Base-by-base conservation (phyloP, 331 rosid genomes). In the Cydonia oblonga region DNA sequence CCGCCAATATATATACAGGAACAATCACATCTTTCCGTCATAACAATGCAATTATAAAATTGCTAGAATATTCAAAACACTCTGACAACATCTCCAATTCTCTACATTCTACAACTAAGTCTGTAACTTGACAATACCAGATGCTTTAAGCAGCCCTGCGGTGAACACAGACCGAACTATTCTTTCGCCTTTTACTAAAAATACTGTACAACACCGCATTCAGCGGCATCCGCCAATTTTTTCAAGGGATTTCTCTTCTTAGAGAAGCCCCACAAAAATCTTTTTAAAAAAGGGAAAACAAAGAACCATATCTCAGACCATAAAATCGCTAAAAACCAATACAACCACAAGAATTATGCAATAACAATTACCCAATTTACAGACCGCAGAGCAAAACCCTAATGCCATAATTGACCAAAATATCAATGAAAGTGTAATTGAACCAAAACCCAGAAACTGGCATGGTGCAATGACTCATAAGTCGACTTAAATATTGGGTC, bases 401-500 rank as follows among this genome's bases (percentile, higher is more conserved):
- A 54, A 54, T 32, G 74, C 51, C 38, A 70, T 5, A 29, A 61
- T 61, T 22, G 11, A 28, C 68, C 23, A 25, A 25, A 25, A 12
- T 9, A 20, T 20, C 49, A 32, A n/a, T 30, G 26, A 25, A 67
- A 53, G 35, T 56, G 0, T 20, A 79, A 57, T 72, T 57, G 64
- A 78, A 33, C 52, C 64, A 54, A 12, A 69, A 22, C 16, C 65
- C 65, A 5, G 6, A 15, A n/a, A 35, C 4, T 64, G 69, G 10
- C 7, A 10, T 6, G 3, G 5, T 53, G 18, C 73, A 30, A 53
- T 18, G 20, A 28, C 11, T 33, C 32, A 28, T 74, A 26, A 25
- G 62, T 51, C 22, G 61, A 64, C 73, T 64, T 57, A 75, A 63
- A 75, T 66, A 16, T 53, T 52, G 72, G 78, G 79, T 23, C 22